These are phyloP conservation scores for Anisodus acutangulus DNA, from an alignment of 257 asterid genomes.

Conservation along the genomic window DNA sequence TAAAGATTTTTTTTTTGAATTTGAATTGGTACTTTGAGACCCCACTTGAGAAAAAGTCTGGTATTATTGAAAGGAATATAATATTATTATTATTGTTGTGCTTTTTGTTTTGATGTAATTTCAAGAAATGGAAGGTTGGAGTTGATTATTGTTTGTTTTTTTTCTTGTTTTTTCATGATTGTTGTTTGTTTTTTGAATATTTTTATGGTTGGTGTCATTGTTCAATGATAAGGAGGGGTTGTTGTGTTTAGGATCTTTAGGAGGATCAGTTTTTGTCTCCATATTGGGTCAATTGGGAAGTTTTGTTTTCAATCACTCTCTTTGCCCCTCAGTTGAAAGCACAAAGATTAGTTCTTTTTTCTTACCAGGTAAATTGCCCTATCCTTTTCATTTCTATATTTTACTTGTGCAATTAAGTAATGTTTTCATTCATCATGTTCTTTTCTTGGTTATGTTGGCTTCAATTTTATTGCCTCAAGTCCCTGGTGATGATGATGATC, in stretches of 20 bases:
- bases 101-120: constrained; percentile 23
- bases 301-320: constrained; percentile 52
- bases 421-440: constrained; percentile 28
- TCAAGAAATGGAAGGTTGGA: constrained; percentile 45
- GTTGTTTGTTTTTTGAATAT: constrained; percentile 33
- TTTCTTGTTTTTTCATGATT: constrained; percentile 41
- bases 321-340: constrained; percentile 45
- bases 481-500: constrained; percentile 24
- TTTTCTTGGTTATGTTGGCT: constrained; percentile 28
- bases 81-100: constrained; percentile 29
- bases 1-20: not conserved
- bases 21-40: constrained; percentile 48
- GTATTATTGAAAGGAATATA: constrained; percentile 50
- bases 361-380: constrained; percentile 47
- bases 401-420: constrained; percentile 10
- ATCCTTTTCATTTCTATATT: constrained; percentile 23
- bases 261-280: constrained; percentile 61
- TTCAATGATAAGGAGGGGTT: constrained; percentile 73
- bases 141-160: constrained; percentile 45
- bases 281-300: constrained; percentile 41
- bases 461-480: not conserved
- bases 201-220: constrained; percentile 68
- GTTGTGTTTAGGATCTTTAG: constrained; percentile 48
- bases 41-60: constrained; percentile 65
- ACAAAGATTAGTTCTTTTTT: constrained; percentile 33